These are phyloP conservation scores for Lachnellula hyalina DNA, from an alignment of 2,329 filamentous ascomycete genomes.

Conservation along the genomic window DNA sequence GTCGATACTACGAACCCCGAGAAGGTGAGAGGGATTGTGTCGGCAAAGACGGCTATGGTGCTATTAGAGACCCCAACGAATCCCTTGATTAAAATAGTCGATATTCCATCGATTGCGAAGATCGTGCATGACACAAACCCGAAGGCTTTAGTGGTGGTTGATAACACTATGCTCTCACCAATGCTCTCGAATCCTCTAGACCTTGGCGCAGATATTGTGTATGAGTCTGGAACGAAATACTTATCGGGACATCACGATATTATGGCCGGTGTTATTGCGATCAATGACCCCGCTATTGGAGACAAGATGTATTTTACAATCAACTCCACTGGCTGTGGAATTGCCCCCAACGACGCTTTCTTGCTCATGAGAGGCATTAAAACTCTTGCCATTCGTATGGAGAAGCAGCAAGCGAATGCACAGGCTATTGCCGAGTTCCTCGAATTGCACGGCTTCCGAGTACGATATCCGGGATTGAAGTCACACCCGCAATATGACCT, in stretches of 20 bases:
- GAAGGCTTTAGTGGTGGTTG: conserved; percentile 79
- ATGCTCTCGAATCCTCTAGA: conserved; percentile 92
- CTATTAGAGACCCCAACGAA: conserved; percentile 95
- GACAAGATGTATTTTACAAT: conserved; percentile 96
- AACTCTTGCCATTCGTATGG: conserved; percentile 95
- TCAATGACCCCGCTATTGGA: conserved; percentile 75
- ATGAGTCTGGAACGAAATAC: conserved; percentile 97
- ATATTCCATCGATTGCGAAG: conserved; percentile 74
- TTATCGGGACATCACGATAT: conserved; percentile 97
- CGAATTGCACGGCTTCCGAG: conserved; percentile 84
- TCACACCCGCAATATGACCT: conserved; percentile 95
- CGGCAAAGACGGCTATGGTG: conserved; percentile 85
- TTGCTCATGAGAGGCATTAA: conserved; percentile 93
- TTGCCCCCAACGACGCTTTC: conserved; percentile 94
- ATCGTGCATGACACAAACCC: conserved; percentile 73
- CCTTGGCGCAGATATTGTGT: conserved; percentile 90
- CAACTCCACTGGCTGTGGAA: conserved; percentile 90
- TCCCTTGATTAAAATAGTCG: conserved; percentile 95
- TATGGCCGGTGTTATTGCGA: conserved; percentile 94
- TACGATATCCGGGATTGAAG: conserved; percentile 88
- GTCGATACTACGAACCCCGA: conserved; percentile 85
- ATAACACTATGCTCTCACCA: conserved; percentile 98
- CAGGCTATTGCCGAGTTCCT: conserved; percentile 89
- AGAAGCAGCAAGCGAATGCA: conserved; percentile 93
- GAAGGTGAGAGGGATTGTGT: conserved; percentile 63